These are phyloP conservation scores for Penstemon davidsonii DNA, from an alignment of 257 asterid species.

Conservation along the genomic window DNA sequence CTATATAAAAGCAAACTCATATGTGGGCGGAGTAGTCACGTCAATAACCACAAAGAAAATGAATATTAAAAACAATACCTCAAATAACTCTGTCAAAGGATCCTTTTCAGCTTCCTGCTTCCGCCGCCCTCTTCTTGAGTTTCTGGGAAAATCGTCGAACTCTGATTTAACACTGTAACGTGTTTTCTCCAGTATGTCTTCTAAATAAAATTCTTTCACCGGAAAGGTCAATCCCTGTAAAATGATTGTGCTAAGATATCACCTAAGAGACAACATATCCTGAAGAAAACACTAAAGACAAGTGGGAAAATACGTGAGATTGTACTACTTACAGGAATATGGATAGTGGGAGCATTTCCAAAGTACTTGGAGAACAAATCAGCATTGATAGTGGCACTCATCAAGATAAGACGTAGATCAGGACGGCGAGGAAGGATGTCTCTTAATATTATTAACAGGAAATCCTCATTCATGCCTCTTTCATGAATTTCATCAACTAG, in stretches of 20 bases:
- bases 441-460: conserved; percentile 74
- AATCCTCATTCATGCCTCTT: conserved; percentile 98
- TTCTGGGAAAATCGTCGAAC: conserved; percentile 51
- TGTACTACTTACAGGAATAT: conserved; percentile 69
- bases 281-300: conserved; percentile 23
- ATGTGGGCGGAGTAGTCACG: conserved; percentile 13
- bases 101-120: conserved; percentile 68
- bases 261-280: conserved; percentile 17
- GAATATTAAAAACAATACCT: conserved; percentile 47
- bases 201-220: conserved; percentile 78
- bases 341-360: conserved; percentile 84
- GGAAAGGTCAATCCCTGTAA: conserved; percentile 91
- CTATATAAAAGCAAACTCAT: conserved; percentile 14
- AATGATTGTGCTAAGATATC: conserved; percentile 18
- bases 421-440: conserved; percentile 96
- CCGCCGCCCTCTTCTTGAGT: conserved; percentile 63
- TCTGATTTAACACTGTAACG: conserved; percentile 57
- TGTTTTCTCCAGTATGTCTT: conserved; percentile 87
- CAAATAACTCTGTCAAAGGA: conserved; percentile 76
- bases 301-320: conserved; percentile 16
- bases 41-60: conserved; percentile 17
- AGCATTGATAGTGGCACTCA: conserved; percentile 98
- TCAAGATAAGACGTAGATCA: conserved; percentile 80
- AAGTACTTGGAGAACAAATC: conserved; percentile 83
- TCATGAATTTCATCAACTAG: conserved; percentile 97